Evolutionary conservation across 2,329 filamentous ascomycete genomes (phyloP).

Genomic region (Penicillium sp.): DNA sequence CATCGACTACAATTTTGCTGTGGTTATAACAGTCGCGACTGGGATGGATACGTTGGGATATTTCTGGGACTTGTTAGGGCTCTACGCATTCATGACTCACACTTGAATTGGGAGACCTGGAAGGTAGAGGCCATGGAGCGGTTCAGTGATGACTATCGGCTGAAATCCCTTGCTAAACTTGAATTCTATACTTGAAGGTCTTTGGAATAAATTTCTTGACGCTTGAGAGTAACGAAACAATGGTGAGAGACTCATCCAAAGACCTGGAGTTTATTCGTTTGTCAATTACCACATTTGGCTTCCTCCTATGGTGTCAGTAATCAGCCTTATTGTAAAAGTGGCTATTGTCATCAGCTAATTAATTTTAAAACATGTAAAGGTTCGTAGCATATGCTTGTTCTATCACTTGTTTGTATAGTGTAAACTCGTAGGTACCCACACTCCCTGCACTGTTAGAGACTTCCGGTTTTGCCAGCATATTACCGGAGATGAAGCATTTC

Average conservation of each 20-base stretch:
- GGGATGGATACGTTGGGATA: slow-evolving; percentile 38
- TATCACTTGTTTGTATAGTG: background rate
- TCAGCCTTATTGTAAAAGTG: too few relatives aligned
- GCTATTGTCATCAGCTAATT: too few relatives aligned
- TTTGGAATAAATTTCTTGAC: too few relatives aligned
- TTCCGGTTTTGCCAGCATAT: background rate
- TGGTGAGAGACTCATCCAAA: too few relatives aligned
- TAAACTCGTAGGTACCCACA: background rate
- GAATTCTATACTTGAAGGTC: too few relatives aligned
- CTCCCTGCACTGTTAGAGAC: background rate
- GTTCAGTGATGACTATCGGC: too few relatives aligned
- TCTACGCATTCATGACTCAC: background rate
- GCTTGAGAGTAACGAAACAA: too few relatives aligned
- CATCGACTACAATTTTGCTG: slow-evolving; percentile 46
- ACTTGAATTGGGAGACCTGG: background rate
- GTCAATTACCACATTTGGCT: too few relatives aligned
- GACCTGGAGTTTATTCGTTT: too few relatives aligned
- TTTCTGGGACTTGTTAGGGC: background rate
- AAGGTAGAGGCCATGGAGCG: background rate
- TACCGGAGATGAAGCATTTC: slow-evolving; percentile 40
- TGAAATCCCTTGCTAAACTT: too few relatives aligned
- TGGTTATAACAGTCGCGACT: slow-evolving; percentile 44
- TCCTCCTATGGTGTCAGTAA: too few relatives aligned
- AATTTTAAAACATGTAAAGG: background rate
- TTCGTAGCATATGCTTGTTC: background rate